Base-by-base conservation (phyloP, 805 yeast species). In the Cyberlindnera mississippiensis region DNA sequence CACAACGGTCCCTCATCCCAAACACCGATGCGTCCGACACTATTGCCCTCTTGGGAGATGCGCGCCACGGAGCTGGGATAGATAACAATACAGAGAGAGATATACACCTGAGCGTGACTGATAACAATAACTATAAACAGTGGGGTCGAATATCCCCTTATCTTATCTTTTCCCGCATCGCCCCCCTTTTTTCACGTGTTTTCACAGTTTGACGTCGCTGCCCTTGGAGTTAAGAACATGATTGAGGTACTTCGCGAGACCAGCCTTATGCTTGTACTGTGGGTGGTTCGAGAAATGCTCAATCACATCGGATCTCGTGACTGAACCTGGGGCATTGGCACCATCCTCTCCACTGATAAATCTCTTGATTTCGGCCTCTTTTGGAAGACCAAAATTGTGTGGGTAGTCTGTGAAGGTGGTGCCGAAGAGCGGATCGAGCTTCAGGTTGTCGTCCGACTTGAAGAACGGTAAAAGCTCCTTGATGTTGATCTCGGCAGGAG, bases 301-400 rank as follows among this genome's bases (percentile, higher is more conserved):
- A 48, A 81, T 46, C 6, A 85, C 83, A 51, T 85, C 95, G 35
- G 66, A 62, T 45, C 76, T 80, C 2, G 91, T 80, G 14, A 82
- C 35, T 6, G 40, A 9, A 6, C 46, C 50, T 9, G 38, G 34
- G 2, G 33, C 17, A 9, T 29, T 26, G 5, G 33, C 64, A 18
- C 78, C 79, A 59, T 79, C 86, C 42, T 73, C 72, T 15, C 95
- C 95, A 24, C 78, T 76, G 41, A 90, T 77, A 61, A 75, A 86
- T 38, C 69, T 67, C 54, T 73, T 75, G 43, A 91, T 71, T 45
- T 79, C 84, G 28, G 60, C 48, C 62, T 85, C 87, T 11, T 77
- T 69, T 38, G 98, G 98, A 51, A 93, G 71, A 24, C 95, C 96
- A 73, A 78, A 83, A 55, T 76, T 66, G 66, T 55, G 52, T 17